A percentile compares a stretch with the other conserved stretches of the same genome.
Evolutionary conservation across 345 rosid species (phyloP).

Genomic region (Clarkia xantiana): DNA sequence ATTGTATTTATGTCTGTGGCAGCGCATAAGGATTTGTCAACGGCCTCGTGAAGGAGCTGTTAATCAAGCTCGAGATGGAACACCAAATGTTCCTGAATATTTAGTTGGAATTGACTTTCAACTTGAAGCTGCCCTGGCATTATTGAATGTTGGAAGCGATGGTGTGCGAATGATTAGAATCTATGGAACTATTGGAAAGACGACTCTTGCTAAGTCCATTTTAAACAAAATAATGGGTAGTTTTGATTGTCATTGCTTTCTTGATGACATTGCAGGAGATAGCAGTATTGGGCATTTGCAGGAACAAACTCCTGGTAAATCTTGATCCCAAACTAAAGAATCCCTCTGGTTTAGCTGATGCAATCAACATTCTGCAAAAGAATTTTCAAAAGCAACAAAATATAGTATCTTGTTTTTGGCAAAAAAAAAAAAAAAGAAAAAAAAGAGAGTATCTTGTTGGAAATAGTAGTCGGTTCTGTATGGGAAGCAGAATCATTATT

Average conservation of each 20-base stretch:
- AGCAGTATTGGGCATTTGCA: neutral
- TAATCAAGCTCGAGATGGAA: neutral
- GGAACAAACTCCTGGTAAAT: neutral
- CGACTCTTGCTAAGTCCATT: neutral
- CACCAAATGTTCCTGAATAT: neutral
- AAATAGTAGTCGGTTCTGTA: neutral
- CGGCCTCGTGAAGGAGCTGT: neutral
- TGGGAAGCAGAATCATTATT: slow-evolving; percentile 3
- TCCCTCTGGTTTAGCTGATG: neutral
- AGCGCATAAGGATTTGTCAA: neutral
- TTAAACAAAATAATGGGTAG: neutral
- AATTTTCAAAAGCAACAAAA: neutral
- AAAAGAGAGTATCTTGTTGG: neutral
- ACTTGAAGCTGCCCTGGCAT: neutral
- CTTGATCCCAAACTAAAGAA: neutral
- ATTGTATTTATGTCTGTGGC: neutral
- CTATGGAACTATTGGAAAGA: neutral
- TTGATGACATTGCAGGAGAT: neutral
- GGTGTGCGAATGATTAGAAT: slow-evolving; percentile 1
- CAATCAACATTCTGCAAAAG: neutral
- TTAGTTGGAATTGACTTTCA: neutral
- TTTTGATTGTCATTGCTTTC: neutral
- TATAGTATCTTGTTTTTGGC: neutral
- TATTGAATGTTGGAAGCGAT: neutral
- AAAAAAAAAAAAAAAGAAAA: neutral